phyloP scores from a whole-genome alignment of 371 early-diverging fungal species.

The Circinella minor region DNA sequence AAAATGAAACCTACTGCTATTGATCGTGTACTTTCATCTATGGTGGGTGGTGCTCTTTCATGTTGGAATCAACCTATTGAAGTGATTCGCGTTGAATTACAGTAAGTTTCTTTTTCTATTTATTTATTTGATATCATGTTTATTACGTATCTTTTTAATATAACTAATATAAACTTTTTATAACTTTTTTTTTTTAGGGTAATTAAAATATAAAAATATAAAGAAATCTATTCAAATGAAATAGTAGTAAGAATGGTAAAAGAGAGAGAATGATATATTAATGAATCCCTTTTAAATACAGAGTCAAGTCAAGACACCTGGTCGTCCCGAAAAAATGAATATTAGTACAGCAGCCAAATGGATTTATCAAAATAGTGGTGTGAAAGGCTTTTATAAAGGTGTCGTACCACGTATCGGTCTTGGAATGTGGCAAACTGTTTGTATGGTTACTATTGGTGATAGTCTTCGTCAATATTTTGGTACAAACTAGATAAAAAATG shows the following conservation, averaged over 20 bases:
- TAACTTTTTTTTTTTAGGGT: not conserved
- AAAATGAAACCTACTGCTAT: slow-evolving; percentile 49
- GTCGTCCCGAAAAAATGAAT: slow-evolving; percentile 87
- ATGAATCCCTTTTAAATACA: slow-evolving; percentile 25
- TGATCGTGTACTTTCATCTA: slow-evolving; percentile 80
- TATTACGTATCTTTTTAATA: too few species aligned
- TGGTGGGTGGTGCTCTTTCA: slow-evolving; percentile 87
- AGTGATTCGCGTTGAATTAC: slow-evolving; percentile 98
- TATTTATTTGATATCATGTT: not conserved
- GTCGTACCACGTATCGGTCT: slow-evolving; percentile 90
- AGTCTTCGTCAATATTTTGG: slow-evolving; percentile 15
- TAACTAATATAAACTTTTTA: too few species aligned
- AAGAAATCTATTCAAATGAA: not conserved
- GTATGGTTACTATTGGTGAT: slow-evolving; percentile 96
- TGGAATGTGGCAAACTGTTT: slow-evolving; percentile 93
- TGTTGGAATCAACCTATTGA: slow-evolving; percentile 99
- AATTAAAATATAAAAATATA: not conserved
- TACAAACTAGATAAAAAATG: slow-evolving; percentile 5
- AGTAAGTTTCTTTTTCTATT: not conserved
- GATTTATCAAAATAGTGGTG: slow-evolving; percentile 89
- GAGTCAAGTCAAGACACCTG: slow-evolving; percentile 81
- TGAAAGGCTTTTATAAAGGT: slow-evolving; percentile 92
- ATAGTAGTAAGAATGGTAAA: too few species aligned
- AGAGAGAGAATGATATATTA: too few species aligned
- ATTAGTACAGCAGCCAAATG: slow-evolving; percentile 81